Percentiles rank a stretch among this genome's conserved stretches.
Evolutionary conservation across 352 stramenopile genomes (phyloP).

Genomic region (Phytophthora pini): DNA sequence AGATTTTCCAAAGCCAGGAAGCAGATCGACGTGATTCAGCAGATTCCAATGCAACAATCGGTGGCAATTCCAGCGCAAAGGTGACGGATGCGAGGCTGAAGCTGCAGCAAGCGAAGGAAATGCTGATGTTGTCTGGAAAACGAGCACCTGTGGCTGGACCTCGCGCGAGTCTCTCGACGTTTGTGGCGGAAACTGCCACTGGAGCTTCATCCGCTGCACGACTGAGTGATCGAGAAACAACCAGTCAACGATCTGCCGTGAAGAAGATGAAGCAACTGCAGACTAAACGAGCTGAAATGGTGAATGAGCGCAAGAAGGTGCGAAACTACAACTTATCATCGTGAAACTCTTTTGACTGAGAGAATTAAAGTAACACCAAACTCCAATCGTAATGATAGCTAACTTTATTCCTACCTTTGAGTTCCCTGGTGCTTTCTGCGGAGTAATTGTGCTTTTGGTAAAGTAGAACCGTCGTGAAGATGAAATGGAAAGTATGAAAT

Average conservation of each 20-base stretch:
- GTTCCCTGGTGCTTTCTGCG: constrained; percentile 21
- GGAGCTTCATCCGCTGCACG: constrained; percentile 10
- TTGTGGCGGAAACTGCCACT: constrained; percentile 20
- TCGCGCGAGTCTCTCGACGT: constrained; percentile 46
- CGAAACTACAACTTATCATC: constrained; percentile 78
- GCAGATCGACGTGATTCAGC: constrained; percentile 17
- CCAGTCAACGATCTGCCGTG: constrained; percentile 63
- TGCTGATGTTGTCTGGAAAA: constrained; percentile 72
- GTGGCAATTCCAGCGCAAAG: constrained; percentile 31
- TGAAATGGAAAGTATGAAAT: constrained; percentile 25
- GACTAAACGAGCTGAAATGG: constrained; percentile 77
- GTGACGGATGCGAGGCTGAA: constrained; percentile 68
- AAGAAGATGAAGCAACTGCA: constrained; percentile 80
- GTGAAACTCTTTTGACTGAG: not conserved
- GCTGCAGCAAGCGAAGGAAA: constrained; percentile 78
- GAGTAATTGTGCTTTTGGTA: constrained; percentile 21
- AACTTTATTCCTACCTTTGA: constrained; percentile 47
- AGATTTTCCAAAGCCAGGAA: constrained; percentile 8
- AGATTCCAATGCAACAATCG: constrained; percentile 14
- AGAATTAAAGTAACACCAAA: constrained; percentile 12
- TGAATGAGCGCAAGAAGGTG: constrained; percentile 76
- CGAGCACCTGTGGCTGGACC: constrained; percentile 32
- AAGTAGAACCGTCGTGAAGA: constrained; percentile 29
- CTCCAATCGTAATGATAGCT: constrained; percentile 26
- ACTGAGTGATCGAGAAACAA: constrained; percentile 64